Evolutionary conservation across 1,284 basidiomycete species (phyloP), one percentile per base, ranked within the genome.

Genomic region (Vanrija sp.): DNA sequence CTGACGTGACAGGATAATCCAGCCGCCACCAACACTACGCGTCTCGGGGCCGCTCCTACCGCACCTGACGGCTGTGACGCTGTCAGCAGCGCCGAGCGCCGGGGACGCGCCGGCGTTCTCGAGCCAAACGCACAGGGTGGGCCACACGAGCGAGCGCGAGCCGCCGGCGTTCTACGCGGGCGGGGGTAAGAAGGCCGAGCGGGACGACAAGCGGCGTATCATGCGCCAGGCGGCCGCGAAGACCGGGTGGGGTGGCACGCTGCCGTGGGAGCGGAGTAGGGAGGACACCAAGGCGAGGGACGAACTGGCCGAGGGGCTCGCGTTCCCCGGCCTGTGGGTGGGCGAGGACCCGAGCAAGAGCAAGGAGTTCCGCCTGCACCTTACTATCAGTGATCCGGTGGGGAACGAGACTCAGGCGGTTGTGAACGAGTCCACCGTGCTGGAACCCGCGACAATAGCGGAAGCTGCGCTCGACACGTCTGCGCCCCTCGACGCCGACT

Each of bases 1-100:
- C 65, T 66, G 34, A 65, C 42, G 5, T 16, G 14, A 6, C 47
- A 75, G 73, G 5, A 63, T 73, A 7, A 55, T 75, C 7, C 64
- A 66, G 38, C 73, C 73, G 1, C 69, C 72, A 6, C 73, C 73
- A 1, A 68, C 69, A 7, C 56, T 75, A 23, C 63, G 71, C 15
- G 62, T 71, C 2, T 57, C 62, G 0, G 73, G 73, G 0, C 64
- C 72, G 0, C 46, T 72, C 3, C 52, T 61, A 1, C 44, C 58
- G 0, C 42, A 47, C 1, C 56, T 74, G 18, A 64, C 65, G 1
- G n/a, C 49, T 9, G 54, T 60, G 3, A 54, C 56, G 38, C 39
- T 59, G 7, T 38, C 52, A 26, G 38, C 48, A 3, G 47, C 46
- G 10, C 39, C 52, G 12, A 59, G 46, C 34, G 39, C 51, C 9